Evolutionary conservation across 2,329 filamentous ascomycete species (phyloP).

Genomic region (Penicillium sp.): DNA sequence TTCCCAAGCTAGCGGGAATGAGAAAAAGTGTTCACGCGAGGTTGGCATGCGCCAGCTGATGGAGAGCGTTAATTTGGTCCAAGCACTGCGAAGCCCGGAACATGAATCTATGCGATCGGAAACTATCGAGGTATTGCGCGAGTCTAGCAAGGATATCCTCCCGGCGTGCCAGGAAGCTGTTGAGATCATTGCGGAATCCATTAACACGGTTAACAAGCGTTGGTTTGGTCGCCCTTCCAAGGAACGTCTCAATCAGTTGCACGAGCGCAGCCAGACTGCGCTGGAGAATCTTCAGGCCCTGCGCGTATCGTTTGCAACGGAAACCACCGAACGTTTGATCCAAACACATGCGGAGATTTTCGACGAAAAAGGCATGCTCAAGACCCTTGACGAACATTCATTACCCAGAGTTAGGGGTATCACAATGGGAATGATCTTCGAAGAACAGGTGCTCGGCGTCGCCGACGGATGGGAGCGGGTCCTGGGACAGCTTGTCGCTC

Average conservation of each 20-base stretch:
- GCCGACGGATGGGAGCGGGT: constrained; percentile 36
- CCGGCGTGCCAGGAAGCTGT: constrained; percentile 29
- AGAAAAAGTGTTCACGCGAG: constrained; percentile 23
- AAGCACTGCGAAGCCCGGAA: constrained; percentile 44
- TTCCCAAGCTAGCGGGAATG: constrained; percentile 1
- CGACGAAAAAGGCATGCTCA: constrained; percentile 43
- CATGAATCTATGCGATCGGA: constrained; percentile 32
- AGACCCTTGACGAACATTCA: constrained; percentile 22
- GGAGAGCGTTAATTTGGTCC: constrained; percentile 36
- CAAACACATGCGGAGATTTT: constrained; percentile 45
- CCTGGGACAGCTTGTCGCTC: constrained; percentile 38
- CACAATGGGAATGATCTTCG: constrained; percentile 50
- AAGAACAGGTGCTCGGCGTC: constrained; percentile 44
- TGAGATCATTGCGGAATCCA: constrained; percentile 24
- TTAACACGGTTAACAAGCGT: constrained; percentile 33
- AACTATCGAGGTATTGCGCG: constrained; percentile 35
- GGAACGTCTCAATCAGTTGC: constrained; percentile 22
- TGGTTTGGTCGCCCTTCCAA: constrained; percentile 29
- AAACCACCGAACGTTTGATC: constrained; percentile 46
- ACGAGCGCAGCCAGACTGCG: constrained; percentile 20
- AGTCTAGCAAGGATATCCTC: constrained; percentile 30
- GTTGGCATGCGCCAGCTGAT: constrained; percentile 35
- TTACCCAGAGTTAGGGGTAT: constrained; percentile 41
- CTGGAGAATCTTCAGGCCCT: constrained; percentile 30
- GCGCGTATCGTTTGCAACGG: constrained; percentile 24